Conservation (phyloP, 148 eudicot species). For the Cornus suecica region DNA sequence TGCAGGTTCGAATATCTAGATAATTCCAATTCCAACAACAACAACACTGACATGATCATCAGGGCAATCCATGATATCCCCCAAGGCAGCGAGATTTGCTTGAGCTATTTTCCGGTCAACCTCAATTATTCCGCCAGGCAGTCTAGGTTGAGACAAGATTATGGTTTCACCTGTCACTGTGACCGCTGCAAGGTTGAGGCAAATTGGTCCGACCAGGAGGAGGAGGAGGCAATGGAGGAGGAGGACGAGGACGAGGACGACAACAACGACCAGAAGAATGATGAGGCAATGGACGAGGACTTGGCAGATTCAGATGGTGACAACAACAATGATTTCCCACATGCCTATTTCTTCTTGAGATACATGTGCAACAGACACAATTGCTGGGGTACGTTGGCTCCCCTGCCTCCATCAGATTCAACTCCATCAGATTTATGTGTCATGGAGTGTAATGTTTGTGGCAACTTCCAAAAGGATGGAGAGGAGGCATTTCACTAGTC, state of each 20-base stretch:
- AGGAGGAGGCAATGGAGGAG: constrained; percentile 35
- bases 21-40: constrained; percentile 13
- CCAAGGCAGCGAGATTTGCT: constrained; percentile 69
- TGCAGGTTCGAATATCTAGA: constrained; percentile 91
- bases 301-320: constrained; percentile 4
- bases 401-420: constrained; percentile 51
- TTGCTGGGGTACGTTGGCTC: constrained; percentile 95
- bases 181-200: constrained; percentile 92
- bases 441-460: constrained; percentile 94
- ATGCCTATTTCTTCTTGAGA: constrained; percentile 79
- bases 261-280: constrained; percentile 26
- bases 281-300: constrained; percentile 37
- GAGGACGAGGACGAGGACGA: constrained; percentile 26
- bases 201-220: constrained; percentile 76
- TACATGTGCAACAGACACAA: constrained; percentile 73
- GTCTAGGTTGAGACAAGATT: constrained; percentile 68
- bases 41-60: constrained; percentile 64
- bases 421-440: constrained; percentile 23
- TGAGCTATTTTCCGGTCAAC: constrained; percentile 91
- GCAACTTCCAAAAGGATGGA: constrained; percentile 39
- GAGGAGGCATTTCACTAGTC: constrained; percentile 15
- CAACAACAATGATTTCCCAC: constrained; percentile 60
- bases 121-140: constrained; percentile 62
- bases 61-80: constrained; percentile 76
- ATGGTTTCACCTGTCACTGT: constrained; percentile 72